A percentile compares a stretch with the other conserved stretches of the same genome.
phyloP scores from a whole-genome alignment of 1,139 yeast species.

The Kluyveromyces sp. region DNA sequence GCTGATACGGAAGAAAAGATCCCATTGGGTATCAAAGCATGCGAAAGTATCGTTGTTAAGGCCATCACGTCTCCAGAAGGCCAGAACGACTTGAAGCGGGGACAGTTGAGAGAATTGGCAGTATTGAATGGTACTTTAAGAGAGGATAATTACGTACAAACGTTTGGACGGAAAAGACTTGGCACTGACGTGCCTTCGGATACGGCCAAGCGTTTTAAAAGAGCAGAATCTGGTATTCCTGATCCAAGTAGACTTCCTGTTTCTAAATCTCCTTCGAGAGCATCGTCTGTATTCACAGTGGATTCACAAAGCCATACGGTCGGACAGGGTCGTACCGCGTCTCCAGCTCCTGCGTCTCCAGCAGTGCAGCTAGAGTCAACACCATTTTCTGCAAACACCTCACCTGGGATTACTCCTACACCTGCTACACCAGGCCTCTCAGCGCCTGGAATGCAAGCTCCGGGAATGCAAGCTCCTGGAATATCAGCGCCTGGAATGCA shows the following conservation, averaged over 20 bases:
- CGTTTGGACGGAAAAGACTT: conserved; percentile 4
- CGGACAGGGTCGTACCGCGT: no score
- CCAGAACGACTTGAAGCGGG: conserved; percentile 83
- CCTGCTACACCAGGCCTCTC: not conserved
- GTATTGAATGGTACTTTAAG: conserved; percentile 89
- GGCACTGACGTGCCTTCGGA: not conserved
- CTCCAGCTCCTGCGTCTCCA: no score
- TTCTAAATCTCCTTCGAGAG: not conserved
- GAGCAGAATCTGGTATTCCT: not conserved
- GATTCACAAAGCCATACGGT: no score
- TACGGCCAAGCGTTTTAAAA: not conserved
- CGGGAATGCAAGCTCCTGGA: not conserved
- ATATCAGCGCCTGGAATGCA: not conserved
- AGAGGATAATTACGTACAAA: conserved; percentile 44
- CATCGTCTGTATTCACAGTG: no score
- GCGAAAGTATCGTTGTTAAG: conserved; percentile 70
- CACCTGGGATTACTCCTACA: not conserved
- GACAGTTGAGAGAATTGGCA: conserved; percentile 87
- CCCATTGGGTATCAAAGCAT: conserved; percentile 64
- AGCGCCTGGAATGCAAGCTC: not conserved
- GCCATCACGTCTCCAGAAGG: conserved; percentile 89
- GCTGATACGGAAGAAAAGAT: conserved; percentile 78
- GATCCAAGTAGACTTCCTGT: not conserved
- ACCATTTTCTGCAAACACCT: no score
- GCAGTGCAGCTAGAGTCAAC: no score